Evolutionary conservation across 352 stramenopile species (phyloP), one percentile per base, ranked within the genome.

Genomic region (Globisporangium spinosum): DNA sequence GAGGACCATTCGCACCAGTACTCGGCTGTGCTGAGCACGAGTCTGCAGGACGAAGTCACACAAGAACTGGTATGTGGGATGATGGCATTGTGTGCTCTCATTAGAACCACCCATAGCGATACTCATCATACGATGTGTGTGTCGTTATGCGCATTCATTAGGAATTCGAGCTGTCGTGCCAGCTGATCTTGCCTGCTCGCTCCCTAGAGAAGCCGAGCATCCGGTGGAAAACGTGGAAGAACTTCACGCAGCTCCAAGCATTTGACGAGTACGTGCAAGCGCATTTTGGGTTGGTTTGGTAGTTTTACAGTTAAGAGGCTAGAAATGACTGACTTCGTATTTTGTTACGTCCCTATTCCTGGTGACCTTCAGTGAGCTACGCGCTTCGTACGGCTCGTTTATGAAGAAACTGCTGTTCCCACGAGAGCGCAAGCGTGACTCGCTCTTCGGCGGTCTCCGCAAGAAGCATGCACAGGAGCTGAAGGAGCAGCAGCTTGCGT

Each of bases 161-260:
- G 80, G 85, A 91, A 64, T 90, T 87, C 57, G 85, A 92, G 68
- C 58, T 94, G 43, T 89, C 83, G 57, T 92, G 83, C 40, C 82
- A 94, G 62, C 68, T 92, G 54, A 60, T 87, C 43, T 71, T 90
- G 53, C 80, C 77, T 34, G 65, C 72, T 47, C 76, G 80, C 15
- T 64, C 75, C 6, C 63, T 89, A 20, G 80, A 89, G 51, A 87
- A 91, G 65, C 81, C 81, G 13, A 90, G 84, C 57, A 86, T 91
- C 63, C 82, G 83, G 49, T 94, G 85, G 85, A 94, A 90, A 61
- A 74, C 79, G 8, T 94, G 85, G 85, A 90, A 90, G 58, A 82
- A 82, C 3, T 81, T 83, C n/a, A 62, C 74, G 20, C 75, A 94
- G 65, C 69, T 92, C 5, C 85, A 91, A 58, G 62, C 72, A 0